Percentiles rank a stretch among this genome's conserved stretches.
These are phyloP conservation scores for Penicillium sp. DNA, from an alignment of 2,329 filamentous ascomycete species.

Conservation along the genomic window DNA sequence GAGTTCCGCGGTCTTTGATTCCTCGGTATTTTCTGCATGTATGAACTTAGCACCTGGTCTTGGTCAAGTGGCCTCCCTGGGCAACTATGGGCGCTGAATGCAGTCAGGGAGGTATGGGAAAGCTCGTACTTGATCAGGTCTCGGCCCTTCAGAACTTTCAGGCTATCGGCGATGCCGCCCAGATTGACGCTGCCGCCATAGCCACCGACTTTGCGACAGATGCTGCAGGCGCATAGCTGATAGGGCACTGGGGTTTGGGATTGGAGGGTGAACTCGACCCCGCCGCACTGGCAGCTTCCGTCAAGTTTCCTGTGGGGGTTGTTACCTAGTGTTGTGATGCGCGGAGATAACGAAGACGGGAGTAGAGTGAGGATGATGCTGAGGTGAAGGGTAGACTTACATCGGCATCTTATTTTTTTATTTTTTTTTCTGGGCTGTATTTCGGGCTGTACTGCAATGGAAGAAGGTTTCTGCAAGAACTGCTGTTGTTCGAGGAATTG, in stretches of 20 bases:
- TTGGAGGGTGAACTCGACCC: conserved; percentile 49
- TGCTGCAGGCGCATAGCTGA: conserved; percentile 52
- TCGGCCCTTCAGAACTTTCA: conserved; percentile 45
- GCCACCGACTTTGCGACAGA: conserved; percentile 52
- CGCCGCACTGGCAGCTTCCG: conserved; percentile 53
- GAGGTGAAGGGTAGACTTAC: conserved; percentile 10
- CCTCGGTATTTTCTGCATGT: conserved; percentile 46
- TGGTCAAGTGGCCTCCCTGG: background rate
- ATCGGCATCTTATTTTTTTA: conserved; percentile 19
- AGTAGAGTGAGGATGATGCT: background rate
- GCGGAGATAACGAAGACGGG: background rate
- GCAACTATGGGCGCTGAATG: background rate
- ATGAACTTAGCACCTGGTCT: background rate
- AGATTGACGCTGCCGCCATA: conserved; percentile 50
- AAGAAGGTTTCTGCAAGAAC: background rate
- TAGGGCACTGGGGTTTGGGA: conserved; percentile 52
- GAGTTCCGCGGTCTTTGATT: conserved; percentile 47
- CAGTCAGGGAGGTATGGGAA: too few species aligned
- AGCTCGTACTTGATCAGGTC: conserved; percentile 47
- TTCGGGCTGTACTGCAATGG: background rate
- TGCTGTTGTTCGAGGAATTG: too few species aligned
- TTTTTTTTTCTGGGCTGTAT: background rate
- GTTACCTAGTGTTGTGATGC: conserved; percentile 12
- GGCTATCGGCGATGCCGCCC: conserved; percentile 46
- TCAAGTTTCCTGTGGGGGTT: conserved; percentile 44